Evolutionary conservation across 768 basidiomycete species (phyloP), one percentile per base, ranked within the genome.

Genomic region (Suillus hirtellus): DNA sequence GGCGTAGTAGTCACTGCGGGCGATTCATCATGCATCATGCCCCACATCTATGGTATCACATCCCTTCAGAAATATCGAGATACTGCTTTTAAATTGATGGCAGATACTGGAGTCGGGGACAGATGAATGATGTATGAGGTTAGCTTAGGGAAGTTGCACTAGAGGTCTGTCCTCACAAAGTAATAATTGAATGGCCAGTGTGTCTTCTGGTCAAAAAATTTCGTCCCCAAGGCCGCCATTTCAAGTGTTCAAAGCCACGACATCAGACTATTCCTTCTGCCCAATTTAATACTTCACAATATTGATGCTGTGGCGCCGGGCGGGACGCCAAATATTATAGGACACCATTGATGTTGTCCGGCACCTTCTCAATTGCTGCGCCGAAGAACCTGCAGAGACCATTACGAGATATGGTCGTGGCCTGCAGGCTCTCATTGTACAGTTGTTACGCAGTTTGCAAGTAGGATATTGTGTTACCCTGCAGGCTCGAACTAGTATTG

Each of bases 341-440:
- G 12, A 19, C 63, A 60, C 60, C 37, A 24, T 60, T 15, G 4
- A 49, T 15, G 27, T 31, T 19, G 44, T 60, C 5, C 42, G 44
- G 53, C 60, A 64, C 60, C 49, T 55, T 47, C 53, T 50, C 31
- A 44, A 50, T 38, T 37, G 12, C 9, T 46, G 49, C 21, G 47
- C 31, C 15, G 59, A 60, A 24, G 21, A 17, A 40, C 27, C 38
- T 27, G 55, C 24, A 3, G 21, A 55, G 54, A 38, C 15, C 17
- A 5, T 5, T 21, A 47, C 46, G 11, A 17, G 37, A 56, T 37
- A 34, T 14, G 17, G 49, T 4, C 17, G 27, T 27, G 60, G 60
- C 4, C 27, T 35, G 46, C 21, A 4, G 24, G 14, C 49, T 52
- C 19, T 38, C 31, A 4, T 38, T 21, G 49, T 34, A 38, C n/a